Conservation (phyloP, 495 filamentous ascomycete species). For the Eremomyces bilateralis region DNA sequence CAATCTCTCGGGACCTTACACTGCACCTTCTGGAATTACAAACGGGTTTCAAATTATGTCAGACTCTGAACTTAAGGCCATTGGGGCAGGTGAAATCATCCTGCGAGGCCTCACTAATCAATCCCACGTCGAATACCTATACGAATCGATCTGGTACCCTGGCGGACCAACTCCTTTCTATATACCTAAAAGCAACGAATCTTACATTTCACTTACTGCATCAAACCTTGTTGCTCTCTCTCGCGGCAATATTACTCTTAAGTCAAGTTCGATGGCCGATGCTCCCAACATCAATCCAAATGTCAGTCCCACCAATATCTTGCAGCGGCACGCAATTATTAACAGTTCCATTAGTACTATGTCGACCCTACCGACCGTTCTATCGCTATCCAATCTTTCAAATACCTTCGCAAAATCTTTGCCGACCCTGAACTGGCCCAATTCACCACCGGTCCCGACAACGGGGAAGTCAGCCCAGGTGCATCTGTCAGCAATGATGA, state of each 20-base stretch:
- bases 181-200: neutral
- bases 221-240: neutral
- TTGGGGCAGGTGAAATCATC: conserved; percentile 3
- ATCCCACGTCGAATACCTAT: conserved; percentile 5
- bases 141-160: conserved; percentile 3
- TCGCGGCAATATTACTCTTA: neutral
- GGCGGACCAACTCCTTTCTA: neutral
- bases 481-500: neutral
- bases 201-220: conserved; percentile 2
- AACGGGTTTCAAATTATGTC: conserved; percentile 3
- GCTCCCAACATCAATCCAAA: neutral
- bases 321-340: too few relatives aligned
- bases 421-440: neutral
- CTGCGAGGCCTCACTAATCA: neutral
- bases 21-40: conserved; percentile 1
- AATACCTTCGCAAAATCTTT: neutral
- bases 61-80: neutral
- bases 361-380: too few relatives aligned
- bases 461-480: conserved; percentile 2
- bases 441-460: neutral
- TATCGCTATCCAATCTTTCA: neutral
- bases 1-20: neutral
- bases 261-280: neutral
- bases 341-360: too few relatives aligned
- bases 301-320: neutral